Evolutionary conservation across 2,329 filamentous ascomycete genomes (phyloP).

Genomic region (Macrophomina phaseolina): DNA sequence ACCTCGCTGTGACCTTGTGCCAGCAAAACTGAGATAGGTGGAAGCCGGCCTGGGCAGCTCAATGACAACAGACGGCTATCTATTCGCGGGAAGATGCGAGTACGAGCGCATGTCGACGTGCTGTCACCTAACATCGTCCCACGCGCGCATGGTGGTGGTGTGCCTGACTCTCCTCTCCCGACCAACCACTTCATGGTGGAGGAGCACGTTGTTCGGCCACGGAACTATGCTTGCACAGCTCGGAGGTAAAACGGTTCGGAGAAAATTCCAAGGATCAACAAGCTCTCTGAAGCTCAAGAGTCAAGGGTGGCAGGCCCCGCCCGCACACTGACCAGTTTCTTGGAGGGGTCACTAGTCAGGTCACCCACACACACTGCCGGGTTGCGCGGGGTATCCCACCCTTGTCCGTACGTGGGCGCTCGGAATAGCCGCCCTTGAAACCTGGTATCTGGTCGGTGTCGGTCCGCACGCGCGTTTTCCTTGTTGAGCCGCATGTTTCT

Average conservation of each 20-base stretch:
- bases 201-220: neutral
- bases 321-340: neutral
- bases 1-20: neutral
- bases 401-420: neutral
- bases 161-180: neutral
- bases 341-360: neutral
- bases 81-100: neutral
- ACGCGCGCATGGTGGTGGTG: neutral
- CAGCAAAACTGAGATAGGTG: neutral
- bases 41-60: neutral
- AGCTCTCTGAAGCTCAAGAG: neutral
- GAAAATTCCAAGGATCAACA: neutral
- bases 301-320: neutral
- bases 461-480: neutral
- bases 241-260: neutral
- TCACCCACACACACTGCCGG: neutral
- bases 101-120: neutral
- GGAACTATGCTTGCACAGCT: neutral
- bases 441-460: neutral
- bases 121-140: neutral
- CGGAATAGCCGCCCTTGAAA: neutral
- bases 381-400: neutral
- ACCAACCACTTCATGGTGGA: neutral
- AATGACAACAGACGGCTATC: neutral
- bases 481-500: neutral